These are phyloP conservation scores for Hydnomerulius pinastri DNA, from an alignment of 768 basidiomycete genomes.

Conservation along the genomic window DNA sequence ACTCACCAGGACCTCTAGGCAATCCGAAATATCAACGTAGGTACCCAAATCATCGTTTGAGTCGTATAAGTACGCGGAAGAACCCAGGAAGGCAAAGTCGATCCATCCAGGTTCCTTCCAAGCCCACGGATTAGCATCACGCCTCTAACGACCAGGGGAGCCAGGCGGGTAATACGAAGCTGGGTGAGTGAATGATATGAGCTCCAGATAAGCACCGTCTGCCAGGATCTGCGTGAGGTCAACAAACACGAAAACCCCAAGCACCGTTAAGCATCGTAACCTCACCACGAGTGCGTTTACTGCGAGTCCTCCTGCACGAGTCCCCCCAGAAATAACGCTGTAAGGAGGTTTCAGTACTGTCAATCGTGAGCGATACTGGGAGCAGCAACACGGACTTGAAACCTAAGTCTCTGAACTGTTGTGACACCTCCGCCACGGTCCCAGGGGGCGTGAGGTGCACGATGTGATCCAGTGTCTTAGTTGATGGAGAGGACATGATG, in stretches of 20 bases:
- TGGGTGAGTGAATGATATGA: constrained; percentile 65
- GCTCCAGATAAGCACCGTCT: constrained; percentile 67
- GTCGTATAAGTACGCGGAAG: too few relatives aligned
- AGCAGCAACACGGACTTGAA: constrained; percentile 52
- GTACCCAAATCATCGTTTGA: too few relatives aligned
- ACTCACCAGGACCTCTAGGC: too few relatives aligned
- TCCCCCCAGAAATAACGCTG: constrained; percentile 69
- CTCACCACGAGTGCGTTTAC: constrained; percentile 65
- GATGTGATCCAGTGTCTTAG: constrained; percentile 63
- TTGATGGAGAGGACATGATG: constrained; percentile 34
- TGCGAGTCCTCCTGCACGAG: constrained; percentile 62
- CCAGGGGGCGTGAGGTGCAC: constrained; percentile 72
- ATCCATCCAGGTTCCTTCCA: constrained; percentile 62
- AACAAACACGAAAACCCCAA: too few relatives aligned
- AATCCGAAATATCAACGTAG: too few relatives aligned
- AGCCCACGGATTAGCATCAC: constrained; percentile 57
- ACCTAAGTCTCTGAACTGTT: constrained; percentile 59
- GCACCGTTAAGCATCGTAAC: background rate
- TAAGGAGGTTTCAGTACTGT: background rate
- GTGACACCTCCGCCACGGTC: constrained; percentile 47
- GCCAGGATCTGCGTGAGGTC: constrained; percentile 17
- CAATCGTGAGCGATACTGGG: background rate
- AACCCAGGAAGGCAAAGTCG: constrained; percentile 65
- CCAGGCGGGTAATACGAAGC: constrained; percentile 52
- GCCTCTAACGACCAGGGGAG: constrained; percentile 44